A percentile compares a stretch with the other conserved stretches of the same genome.
These are phyloP conservation scores for Pythium chondricola DNA, from an alignment of 352 stramenopile genomes.

Conservation along the genomic window DNA sequence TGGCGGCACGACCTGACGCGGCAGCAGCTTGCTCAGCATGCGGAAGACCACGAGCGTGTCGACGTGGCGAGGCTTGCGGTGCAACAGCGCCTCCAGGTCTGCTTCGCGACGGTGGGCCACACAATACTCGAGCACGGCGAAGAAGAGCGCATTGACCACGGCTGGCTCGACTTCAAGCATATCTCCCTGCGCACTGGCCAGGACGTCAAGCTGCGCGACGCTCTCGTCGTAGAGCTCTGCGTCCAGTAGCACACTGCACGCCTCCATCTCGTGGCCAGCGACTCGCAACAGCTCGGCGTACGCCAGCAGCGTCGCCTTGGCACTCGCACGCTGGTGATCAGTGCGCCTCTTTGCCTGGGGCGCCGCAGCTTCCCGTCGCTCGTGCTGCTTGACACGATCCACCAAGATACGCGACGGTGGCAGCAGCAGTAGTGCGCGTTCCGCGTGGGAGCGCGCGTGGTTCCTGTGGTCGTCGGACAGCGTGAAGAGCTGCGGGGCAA, in stretches of 20 bases:
- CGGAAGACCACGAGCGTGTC: conserved; percentile 51
- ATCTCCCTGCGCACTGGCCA: conserved; percentile 14
- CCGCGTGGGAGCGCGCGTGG: conserved; percentile 49
- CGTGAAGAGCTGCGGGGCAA: conserved; percentile 61
- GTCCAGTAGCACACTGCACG: conserved; percentile 45
- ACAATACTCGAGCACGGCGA: conserved; percentile 61
- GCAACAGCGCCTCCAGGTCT: conserved; percentile 43
- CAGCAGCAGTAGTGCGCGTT: conserved; percentile 61
- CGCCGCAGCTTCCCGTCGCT: background rate
- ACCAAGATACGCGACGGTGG: conserved; percentile 47
- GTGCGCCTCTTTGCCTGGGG: too few species aligned
- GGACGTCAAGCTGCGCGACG: conserved; percentile 25
- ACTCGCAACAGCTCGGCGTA: conserved; percentile 56
- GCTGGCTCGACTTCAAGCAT: conserved; percentile 6
- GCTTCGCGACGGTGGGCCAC: conserved; percentile 33
- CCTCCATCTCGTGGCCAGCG: conserved; percentile 47
- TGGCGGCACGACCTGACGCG: conserved; percentile 14
- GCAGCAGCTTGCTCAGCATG: conserved; percentile 29
- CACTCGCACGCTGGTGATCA: background rate
- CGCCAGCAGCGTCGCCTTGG: conserved; percentile 37
- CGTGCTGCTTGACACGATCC: conserved; percentile 18
- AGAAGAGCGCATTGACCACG: conserved; percentile 41
- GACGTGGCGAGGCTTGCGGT: conserved; percentile 48
- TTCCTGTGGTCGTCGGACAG: conserved; percentile 36
- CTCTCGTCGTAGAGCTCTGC: conserved; percentile 63